These are phyloP conservation scores for Hordeum pubiflorum DNA, from an alignment of 202 grass and related monocot genomes.

Conservation along the genomic window DNA sequence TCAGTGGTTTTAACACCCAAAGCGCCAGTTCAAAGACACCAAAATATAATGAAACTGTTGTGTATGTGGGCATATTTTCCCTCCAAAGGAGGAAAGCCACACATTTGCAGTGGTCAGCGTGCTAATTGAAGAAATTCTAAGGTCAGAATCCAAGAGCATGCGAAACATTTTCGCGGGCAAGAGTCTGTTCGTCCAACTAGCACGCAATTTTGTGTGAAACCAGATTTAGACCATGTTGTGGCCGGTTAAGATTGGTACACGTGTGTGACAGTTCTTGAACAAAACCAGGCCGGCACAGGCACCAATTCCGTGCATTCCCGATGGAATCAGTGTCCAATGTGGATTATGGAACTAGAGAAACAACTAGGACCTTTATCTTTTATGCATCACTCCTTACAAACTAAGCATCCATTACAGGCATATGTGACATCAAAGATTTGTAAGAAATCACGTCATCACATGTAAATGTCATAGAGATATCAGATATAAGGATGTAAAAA, in stretches of 20 bases:
- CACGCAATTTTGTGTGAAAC: not conserved
- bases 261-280: not conserved
- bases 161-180: not conserved
- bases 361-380: not conserved
- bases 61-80: not conserved
- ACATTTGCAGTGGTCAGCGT: not conserved
- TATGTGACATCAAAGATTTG: not conserved
- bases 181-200: not conserved
- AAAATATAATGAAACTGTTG: not conserved
- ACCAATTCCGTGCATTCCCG: not conserved
- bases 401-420: not conserved
- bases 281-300: not conserved
- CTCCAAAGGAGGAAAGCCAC: not conserved
- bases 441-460: not conserved
- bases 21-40: not conserved
- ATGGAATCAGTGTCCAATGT: not conserved
- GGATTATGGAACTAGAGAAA: not conserved
- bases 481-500: too few relatives aligned
- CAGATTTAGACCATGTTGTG: not conserved
- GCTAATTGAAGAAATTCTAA: not conserved
- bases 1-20: not conserved
- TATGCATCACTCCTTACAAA: conserved; percentile 10
- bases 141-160: not conserved
- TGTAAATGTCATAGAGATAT: not conserved
- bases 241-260: not conserved